Base-by-base conservation (phyloP, 1,284 basidiomycete genomes). In the Sparassis latifolia region DNA sequence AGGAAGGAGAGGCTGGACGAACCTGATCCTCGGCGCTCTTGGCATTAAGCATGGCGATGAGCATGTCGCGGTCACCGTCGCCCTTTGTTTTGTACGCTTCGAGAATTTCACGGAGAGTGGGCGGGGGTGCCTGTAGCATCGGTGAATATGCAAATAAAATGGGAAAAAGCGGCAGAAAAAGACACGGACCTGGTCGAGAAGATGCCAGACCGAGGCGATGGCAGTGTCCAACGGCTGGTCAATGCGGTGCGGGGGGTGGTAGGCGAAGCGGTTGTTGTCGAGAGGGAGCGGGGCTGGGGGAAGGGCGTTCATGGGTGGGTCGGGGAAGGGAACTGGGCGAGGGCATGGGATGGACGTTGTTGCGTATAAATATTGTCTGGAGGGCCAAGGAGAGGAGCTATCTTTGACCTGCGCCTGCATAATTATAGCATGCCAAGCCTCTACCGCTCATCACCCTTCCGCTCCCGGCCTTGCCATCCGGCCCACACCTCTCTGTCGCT, bases 1-100 rank as follows among this genome's bases (percentile, higher is more conserved):
- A 49, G 44, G 50, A 48, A 40, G 39, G 44, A 49, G 30, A 30
- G 38, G 39, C 44, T 40, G 10, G 35, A 66, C 75, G 50, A 43
- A 84, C 84, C 79, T 93, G 87, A 66, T 95, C 92, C 66, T 95
- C 92, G 29, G 91, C 84, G 53, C 83, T 80, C 72, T 95, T 94
- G 65, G 92, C 91, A 55, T 86, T 89, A 48, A 95, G 74, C 77
- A 95, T 89, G 58, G 89, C 82, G 45, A 94, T 76, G 30, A 95
- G 75, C 80, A 93, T 86, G 50, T 93, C 90, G 39, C 91, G 78
- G 75, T 95, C 92, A 44, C 90, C 92, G 57, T 93, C 89, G 52
- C 92, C 92, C 60, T 84, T 87, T 40, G 80, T 70, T 55, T 79
- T 79, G 72, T 93, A 95, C 10, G 92, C 91, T 42, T 79, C 77